Base-by-base conservation (phyloP, 768 basidiomycete genomes). In the Mycena latifolia region DNA sequence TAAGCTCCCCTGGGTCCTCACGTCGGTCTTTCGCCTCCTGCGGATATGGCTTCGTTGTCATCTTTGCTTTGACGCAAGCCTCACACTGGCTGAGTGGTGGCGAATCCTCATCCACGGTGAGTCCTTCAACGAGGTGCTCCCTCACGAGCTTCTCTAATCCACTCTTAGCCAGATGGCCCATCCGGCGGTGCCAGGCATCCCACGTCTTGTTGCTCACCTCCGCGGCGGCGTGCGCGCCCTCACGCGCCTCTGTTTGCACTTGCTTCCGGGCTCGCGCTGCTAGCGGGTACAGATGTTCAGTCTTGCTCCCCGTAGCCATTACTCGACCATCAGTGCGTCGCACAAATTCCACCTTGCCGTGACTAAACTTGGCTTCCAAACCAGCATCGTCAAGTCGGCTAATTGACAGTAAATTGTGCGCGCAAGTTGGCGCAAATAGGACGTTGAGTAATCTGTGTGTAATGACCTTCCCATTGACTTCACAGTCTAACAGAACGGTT, bases 311-410 rank as follows among this genome's bases (percentile, higher is more conserved):
- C 20, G 3, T 37, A 0, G 57, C 64, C 43, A 59, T n/a, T 20
- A 65, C 52, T 54, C 35, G 10, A 17, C 29, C 25, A 47, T 65
- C 57, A 5, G 20, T n/a, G 41, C 41, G 41, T 43, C 41, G 18
- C 24, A 57, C 11, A 29, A 65, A 58, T 43, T 56, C 22, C 20
- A 65, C 56, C 31, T 46, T 58, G 35, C 56, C 39, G 31, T 53
- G 29, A 33, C 31, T 46, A 47, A 65, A 65, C 15, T 45, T 31
- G 29, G 63, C 63, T 28, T 58, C 41, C 33, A 58, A 41, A 18
- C 63, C 63, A 43, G 63, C 63, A 53, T 65, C 63, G 31, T 65
- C 63, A 27, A 65, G 56, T 25, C 63, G 27, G 50, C 63, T 65
- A 10, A 65, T 58, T 1, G 63, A 58, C 2, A 65, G 28, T 6